Base-by-base conservation (phyloP, 2,329 filamentous ascomycete genomes). In the Calonectria naviculata region DNA sequence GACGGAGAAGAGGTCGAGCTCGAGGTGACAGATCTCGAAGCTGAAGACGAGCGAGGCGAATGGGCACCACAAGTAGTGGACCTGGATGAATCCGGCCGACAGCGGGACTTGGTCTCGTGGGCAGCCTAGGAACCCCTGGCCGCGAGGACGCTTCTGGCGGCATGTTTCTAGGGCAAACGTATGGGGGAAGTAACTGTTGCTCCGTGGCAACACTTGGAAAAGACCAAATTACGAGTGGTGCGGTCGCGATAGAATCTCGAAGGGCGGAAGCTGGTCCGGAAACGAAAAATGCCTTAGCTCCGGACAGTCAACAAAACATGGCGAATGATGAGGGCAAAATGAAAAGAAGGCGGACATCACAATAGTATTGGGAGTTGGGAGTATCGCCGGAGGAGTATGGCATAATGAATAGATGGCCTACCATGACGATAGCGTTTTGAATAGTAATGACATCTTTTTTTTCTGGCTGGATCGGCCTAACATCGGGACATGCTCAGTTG, bases 41-140 rank as follows among this genome's bases (percentile, higher is more conserved):
- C 84, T 1, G 89, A 90, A 72, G 89, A 90, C 67, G 86, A 88
- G 79, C 83, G 83, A 71, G 88, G 88, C 19, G 88, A 90, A 70
- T 89, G 86, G 74, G 85, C 86, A 17, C 87, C 89, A 1, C 84
- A 88, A 21, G 80, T 90, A 41, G 88, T 91, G 6, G 84, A 89
- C 68, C 71, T 89, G 41, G 88, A 90, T 67, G 87, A 87, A 58
- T 71, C 85, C 52, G 88, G 89, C n/a, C 82, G 85, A 26, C 85
- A 89, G 78, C 81, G 84, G 7, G 89, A 86, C 41, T 77, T 90
- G 65, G 82, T 91, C 17, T 89, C 87, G 8, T 90, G 87, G 85
- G 76, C 73, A 15, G 79, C 83, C 65, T 83, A 81, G 76, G 62
- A 64, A 46, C 69, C 58, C 49, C 52, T 56, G 31, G n/a, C 61